Base-by-base conservation (phyloP, 768 basidiomycete genomes). In the Clitopilus hobsonii region DNA sequence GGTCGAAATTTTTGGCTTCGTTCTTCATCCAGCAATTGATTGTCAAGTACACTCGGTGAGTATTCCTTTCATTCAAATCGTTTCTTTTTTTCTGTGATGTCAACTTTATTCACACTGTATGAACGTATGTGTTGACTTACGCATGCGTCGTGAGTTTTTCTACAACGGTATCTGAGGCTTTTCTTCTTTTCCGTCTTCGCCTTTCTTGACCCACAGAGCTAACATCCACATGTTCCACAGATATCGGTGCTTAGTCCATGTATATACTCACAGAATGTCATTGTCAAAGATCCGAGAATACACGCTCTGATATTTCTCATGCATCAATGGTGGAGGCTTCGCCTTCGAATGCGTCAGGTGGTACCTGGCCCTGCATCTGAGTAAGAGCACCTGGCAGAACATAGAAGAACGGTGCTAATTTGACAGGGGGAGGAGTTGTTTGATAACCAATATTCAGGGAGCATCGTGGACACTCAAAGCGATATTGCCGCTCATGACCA, bases 81-180 rank as follows among this genome's bases (percentile, higher is more conserved):
- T 14, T 38, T 52, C 62, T 54, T 38, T 50, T 54, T 58, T 20
- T 62, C 55, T 61, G 66, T 65, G 83, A 85, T 85, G 81, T 78
- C 75, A 76, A 72, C 51, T 71, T 67, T 72, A 85, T 88, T 86
- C 85, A 85, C 84, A 88, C 86, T 88, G 83, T 83, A 81, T 73
- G 86, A 89, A 80, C 72, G 66, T 67, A 67, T 69, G 65, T 71
- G 65, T 71, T 68, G 26, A 32, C 55, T 61, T 65, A 69, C 68
- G 64, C 68, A 72, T 67, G 76, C 77, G 53, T 64, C 83, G 85
- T 84, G 66, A 28, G 49, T 75, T 69, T 69, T 75, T 81, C 85
- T 89, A 89, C 88, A 89, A 89, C 87, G 88, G 87, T 89, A 89
- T 78, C 87, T 89, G 87, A 89, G 71, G 76, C 69, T 63, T 59